Base-by-base conservation (phyloP, 352 stramenopile genomes). In the Phytophthora agathidicida region DNA sequence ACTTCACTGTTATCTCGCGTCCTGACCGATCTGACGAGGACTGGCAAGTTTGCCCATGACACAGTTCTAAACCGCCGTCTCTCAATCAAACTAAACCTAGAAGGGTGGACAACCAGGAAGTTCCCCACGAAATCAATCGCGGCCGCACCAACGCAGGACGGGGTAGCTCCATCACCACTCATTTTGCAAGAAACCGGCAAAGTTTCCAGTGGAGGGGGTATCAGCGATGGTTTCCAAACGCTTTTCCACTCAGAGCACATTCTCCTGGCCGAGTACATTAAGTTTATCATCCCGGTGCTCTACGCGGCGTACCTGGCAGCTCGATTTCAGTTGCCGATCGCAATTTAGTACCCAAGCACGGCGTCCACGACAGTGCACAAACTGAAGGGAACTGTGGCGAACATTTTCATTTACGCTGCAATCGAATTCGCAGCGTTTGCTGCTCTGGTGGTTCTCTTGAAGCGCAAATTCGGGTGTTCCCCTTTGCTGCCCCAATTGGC, bases 401-500 rank as follows among this genome's bases (percentile, higher is more conserved):
- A 49, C 2, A 45, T 63, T 11, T 11, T 58, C 11, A n/a, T 56
- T 2, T 68, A 62, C 33, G 43, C 35, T 2, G 17, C 20, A 31
- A 46, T 68, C 13, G 59, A 73, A 22, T 23, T 49, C 41, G 26
- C 36, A 6, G 19, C 37, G 0, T 53, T 68, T 4, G 23, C 31
- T 5, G 49, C 26, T 28, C 41, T 67, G 14, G 31, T 59, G 13
- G 14, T 41, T 5, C 36, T 54, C 0, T 26, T 72, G 14, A 47
- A 49, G 24, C 30, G 42, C 0, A 47, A 42, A 9, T 71, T 78
- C 14, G 50, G 43, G 5, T 66, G 61, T 20, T 60, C 53, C 2
- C 49, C 54, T 3, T 14, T 71, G 20, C n/a, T n/a, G n/a, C 63
- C 69, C 36, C 47, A 65, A 17, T 44, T 81, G 10, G 68, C 59